Base-by-base conservation (phyloP, 2,329 filamentous ascomycete species). In the Cladosporium oxysporum region DNA sequence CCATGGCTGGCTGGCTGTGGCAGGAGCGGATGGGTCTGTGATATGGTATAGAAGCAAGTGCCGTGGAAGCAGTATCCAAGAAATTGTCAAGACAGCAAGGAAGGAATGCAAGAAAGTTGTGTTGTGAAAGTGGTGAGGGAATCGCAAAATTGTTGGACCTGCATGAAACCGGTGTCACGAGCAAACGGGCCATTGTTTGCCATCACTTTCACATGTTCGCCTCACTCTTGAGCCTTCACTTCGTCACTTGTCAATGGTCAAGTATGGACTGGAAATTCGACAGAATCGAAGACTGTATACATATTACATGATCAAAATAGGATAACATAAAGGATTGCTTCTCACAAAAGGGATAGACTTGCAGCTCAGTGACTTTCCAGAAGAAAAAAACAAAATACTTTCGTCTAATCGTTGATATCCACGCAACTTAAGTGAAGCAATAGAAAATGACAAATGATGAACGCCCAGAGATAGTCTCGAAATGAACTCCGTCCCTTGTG, bases 331-430 rank as follows among this genome's bases (percentile, higher is more conserved):
- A 50, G 12, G 29, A 23, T 33, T 21, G 52, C 10, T 33, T 31
- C 28, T 31, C 50, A 33, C 28, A 33, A 52, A 29, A 55, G 52
- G 29, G 14, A 29, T 12, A 33, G 52, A 47, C 28, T 33, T 55
- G 28, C 28, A 29, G 28, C 29, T 53, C 18, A 11, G 11, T 26
- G 23, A 16, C 28, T 63, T 63, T 57, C 49, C 61, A 57, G 35
- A 33, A 35, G 35, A 33, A 35, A 26, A 55, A 53, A 52, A 55
- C 29, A 33, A 31, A 18, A 63, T 63, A 63, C 61, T 63, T 63
- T 63, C 61, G 50, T 63, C 61, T 63, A 63, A 37, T 63, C 61
- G 33, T 63, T 44, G 61, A 55, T 55, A 44, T 57, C 33, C 47
- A 35, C 61, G 50, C 61, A 44, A 47, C 26, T 63, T 31, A 2